Evolutionary conservation across 1,284 basidiomycete genomes (phyloP).

Genomic region (Cerrena zonata): DNA sequence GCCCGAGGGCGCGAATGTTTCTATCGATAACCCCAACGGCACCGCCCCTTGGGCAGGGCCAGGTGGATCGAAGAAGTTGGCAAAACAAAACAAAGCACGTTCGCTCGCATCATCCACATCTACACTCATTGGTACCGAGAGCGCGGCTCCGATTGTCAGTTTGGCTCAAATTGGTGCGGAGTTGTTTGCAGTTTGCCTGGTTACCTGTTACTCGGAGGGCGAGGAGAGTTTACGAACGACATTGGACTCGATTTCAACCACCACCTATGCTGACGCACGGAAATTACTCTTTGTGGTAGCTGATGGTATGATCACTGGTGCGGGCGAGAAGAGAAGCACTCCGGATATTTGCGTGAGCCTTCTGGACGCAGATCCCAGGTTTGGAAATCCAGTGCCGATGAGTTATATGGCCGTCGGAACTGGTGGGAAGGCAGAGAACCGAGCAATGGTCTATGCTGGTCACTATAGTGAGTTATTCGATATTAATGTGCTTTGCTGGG

Average conservation of each 20-base stretch:
- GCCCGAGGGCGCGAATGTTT: conserved; percentile 90
- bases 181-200: conserved; percentile 89
- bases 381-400: conserved; percentile 96
- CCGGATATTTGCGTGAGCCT: conserved; percentile 94
- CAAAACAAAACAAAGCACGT: conserved; percentile 38
- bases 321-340: conserved; percentile 89
- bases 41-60: conserved; percentile 88
- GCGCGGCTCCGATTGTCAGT: conserved; percentile 64
- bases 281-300: conserved; percentile 94
- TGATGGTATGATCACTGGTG: conserved; percentile 98
- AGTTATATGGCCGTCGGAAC: conserved; percentile 86
- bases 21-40: conserved; percentile 80
- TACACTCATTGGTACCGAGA: conserved; percentile 45
- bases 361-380: conserved; percentile 89
- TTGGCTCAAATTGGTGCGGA: conserved; percentile 88
- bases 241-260: conserved; percentile 85
- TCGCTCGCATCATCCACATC: conserved; percentile 48
- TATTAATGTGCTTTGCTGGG: not conserved
- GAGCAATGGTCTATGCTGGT: conserved; percentile 97
- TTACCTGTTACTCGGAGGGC: conserved; percentile 97
- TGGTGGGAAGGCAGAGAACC: conserved; percentile 85
- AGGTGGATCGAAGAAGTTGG: conserved; percentile 44
- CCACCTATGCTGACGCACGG: conserved; percentile 85
- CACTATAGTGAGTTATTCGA: conserved; percentile 78
- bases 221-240: conserved; percentile 88